These are phyloP conservation scores for Platanus orientalis DNA, from an alignment of 164 flowering plant species.

Conservation along the genomic window DNA sequence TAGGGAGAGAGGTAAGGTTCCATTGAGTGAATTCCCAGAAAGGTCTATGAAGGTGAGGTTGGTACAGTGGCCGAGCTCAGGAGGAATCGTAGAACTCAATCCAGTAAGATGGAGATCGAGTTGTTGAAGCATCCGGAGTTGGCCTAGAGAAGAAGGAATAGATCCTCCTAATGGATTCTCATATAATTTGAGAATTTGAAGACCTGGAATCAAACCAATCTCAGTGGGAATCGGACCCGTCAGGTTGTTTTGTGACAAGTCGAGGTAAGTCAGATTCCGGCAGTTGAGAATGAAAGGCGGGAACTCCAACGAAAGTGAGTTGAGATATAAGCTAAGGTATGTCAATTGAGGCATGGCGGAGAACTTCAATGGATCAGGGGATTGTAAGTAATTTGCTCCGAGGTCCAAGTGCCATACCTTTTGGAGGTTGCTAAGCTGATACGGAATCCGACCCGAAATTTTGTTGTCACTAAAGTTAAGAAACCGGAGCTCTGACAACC, in stretches of 20 bases:
- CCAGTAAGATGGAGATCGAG: neutral
- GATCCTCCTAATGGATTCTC: neutral
- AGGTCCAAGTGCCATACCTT: conserved; percentile 30
- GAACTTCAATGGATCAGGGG: conserved; percentile 24
- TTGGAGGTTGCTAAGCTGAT: conserved; percentile 34
- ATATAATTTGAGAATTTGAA: conserved; percentile 4
- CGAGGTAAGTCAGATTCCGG: conserved; percentile 29
- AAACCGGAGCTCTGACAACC: neutral
- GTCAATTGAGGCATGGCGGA: conserved; percentile 28
- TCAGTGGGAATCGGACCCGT: conserved; percentile 29
- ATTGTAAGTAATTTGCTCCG: conserved; percentile 28
- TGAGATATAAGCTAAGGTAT: conserved; percentile 22
- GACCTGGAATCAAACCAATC: conserved; percentile 25
- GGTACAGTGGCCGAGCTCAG: neutral
- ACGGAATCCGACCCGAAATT: neutral
- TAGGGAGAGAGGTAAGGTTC: neutral
- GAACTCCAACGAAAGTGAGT: conserved; percentile 20
- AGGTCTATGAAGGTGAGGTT: neutral
- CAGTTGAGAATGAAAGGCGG: conserved; percentile 34
- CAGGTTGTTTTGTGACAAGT: conserved; percentile 31
- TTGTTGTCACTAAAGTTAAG: neutral
- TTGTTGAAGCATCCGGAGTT: neutral
- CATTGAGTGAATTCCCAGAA: neutral
- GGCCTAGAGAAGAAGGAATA: neutral
- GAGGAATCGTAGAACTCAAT: conserved; percentile 2